Conservation (phyloP, 768 basidiomycete species). For the Auricularia auricula-judae region DNA sequence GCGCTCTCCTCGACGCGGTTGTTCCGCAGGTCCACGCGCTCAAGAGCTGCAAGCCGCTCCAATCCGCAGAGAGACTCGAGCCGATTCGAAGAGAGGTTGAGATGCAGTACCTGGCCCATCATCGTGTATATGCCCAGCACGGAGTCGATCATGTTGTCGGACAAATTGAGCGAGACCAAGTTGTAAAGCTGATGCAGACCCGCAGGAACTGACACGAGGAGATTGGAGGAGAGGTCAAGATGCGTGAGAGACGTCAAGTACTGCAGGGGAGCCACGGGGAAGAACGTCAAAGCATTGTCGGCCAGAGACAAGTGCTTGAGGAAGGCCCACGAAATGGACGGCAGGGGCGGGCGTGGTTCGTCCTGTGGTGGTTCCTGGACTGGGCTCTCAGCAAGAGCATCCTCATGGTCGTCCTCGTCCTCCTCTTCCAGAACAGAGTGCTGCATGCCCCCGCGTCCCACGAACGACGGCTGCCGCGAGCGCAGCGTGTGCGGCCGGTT, state of each 20-base stretch:
- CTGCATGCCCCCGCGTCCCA: conserved; percentile 36
- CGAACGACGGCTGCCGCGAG: conserved; percentile 35
- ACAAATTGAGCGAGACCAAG: conserved; percentile 85
- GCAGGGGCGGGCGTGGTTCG: conserved; percentile 29
- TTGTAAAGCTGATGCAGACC: conserved; percentile 65
- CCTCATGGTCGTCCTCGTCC: conserved; percentile 19
- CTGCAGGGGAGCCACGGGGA: conserved; percentile 55
- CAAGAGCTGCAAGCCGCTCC: conserved; percentile 76
- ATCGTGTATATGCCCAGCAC: conserved; percentile 78
- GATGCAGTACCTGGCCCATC: conserved; percentile 61
- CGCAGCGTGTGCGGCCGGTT: conserved; percentile 11
- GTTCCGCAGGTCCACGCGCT: conserved; percentile 71
- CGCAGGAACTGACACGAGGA: conserved; percentile 78
- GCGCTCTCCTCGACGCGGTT: conserved; percentile 75
- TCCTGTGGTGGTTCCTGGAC: conserved; percentile 5
- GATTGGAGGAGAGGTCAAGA: conserved; percentile 84
- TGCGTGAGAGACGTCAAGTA: conserved; percentile 66
- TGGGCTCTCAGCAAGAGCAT: conserved; percentile 12
- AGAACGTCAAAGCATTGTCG: conserved; percentile 72
- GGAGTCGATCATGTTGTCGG: conserved; percentile 96
- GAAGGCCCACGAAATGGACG: conserved; percentile 60
- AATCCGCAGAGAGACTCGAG: conserved; percentile 93
- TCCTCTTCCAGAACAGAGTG: conserved; percentile 45
- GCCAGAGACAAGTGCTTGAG: conserved; percentile 66
- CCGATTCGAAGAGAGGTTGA: conserved; percentile 80